phyloP scores from a whole-genome alignment of 495 filamentous ascomycete genomes.

The Talaromyces nanjingensis region DNA sequence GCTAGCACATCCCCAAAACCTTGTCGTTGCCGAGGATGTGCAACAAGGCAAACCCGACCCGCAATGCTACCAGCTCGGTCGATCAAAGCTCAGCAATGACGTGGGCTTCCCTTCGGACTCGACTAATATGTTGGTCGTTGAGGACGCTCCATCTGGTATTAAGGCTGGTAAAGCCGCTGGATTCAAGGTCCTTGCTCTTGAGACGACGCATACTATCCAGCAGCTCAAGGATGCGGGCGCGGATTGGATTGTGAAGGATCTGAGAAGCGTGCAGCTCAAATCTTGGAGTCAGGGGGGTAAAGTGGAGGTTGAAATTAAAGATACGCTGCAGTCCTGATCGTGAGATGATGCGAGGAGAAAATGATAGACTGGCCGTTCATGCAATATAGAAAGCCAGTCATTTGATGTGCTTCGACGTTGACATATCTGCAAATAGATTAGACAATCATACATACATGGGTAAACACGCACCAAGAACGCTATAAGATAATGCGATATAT shows the following conservation, averaged over 20 bases:
- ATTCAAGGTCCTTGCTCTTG: conserved; percentile 80
- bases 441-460: neutral
- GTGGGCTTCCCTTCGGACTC: conserved; percentile 34
- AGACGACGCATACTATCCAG: conserved; percentile 72
- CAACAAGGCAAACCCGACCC: conserved; percentile 78
- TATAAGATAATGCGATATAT: too few species aligned
- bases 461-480: too few species aligned
- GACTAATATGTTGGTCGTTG: conserved; percentile 65
- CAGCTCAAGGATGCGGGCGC: conserved; percentile 66
- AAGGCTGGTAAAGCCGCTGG: conserved; percentile 80
- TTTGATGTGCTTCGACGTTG: neutral
- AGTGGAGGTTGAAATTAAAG: conserved; percentile 47
- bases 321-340: conserved; percentile 32
- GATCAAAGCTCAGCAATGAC: conserved; percentile 43
- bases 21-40: conserved; percentile 86
- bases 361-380: neutral
- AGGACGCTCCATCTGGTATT: conserved; percentile 93
- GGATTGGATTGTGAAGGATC: conserved; percentile 82
- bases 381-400: neutral
- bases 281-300: conserved; percentile 39
- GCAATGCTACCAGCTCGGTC: conserved; percentile 71
- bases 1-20: conserved; percentile 63
- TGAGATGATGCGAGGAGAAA: neutral
- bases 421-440: neutral
- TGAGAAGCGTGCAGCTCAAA: conserved; percentile 61